Evolutionary conservation across 2,329 filamentous ascomycete genomes (phyloP), one percentile per base, ranked within the genome.

Genomic region (Paecilomyces formosus): DNA sequence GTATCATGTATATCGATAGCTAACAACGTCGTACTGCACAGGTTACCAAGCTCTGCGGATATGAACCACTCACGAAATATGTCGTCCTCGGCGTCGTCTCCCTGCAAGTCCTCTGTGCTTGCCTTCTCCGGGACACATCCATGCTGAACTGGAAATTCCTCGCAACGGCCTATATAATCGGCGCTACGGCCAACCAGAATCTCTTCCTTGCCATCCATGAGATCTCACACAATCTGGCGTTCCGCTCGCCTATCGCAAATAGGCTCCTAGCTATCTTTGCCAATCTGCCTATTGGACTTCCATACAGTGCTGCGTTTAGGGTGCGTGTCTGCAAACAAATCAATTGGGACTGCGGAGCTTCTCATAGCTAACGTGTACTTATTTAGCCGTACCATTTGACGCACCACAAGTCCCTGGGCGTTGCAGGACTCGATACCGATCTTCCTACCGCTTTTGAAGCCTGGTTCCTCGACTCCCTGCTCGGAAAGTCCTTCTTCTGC

Each of bases 151-250:
- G 86, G 83, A 85, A 82, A 63, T 97, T 95, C 79, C 88, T 95
- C 81, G 81, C 88, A 58, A 89, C 92, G 0, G 92, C 90, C 63
- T 99, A 99, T 76, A 78, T 96, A 57, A 82, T 99, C 62, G 94
- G 94, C 58, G 94, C 94, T 30, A 97, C 94, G 0, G 87, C 93
- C 57, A 99, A 97, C 81, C 94, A 99, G 81, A 99, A 99, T 76
- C 85, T 97, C 55, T 99, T 99, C 80, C 86, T 99, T 50, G 92
- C 94, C 60, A 99, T 99, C 70, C 94, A 99, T 79, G 94, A 99
- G 78, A 97, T 99, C 74, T 96, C 91, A 15, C 94, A 99, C 79
- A 99, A 99, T 73, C 82, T 99, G 62, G 94, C 93, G 35, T 97
- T 97, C 81, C 86, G 85, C 65, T 92, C 86, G 26, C 83, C 90